A percentile compares a stretch with the other conserved stretches of the same genome.
Evolutionary conservation across 345 rosid genomes (phyloP).

Genomic region (Dipteronia sinensis): DNA sequence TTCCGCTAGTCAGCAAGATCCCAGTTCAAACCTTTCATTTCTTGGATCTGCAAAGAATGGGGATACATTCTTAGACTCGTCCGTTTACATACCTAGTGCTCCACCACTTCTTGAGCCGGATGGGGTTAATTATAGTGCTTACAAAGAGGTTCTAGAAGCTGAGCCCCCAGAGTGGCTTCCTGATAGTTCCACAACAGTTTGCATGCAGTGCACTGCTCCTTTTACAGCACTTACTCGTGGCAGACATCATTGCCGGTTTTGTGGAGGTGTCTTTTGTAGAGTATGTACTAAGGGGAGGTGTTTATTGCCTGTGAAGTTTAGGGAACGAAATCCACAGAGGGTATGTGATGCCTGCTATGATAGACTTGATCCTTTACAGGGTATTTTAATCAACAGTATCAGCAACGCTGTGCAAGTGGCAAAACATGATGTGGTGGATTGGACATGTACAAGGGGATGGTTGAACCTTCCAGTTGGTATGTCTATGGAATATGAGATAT

Average conservation of each 20-base stretch:
- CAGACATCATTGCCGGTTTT: constrained; percentile 95
- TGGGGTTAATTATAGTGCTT: constrained; percentile 54
- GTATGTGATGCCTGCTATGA: constrained; percentile 96
- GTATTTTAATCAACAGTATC: constrained; percentile 69
- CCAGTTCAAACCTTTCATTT: constrained; percentile 74
- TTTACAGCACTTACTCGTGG: constrained; percentile 87
- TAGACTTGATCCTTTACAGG: constrained; percentile 92
- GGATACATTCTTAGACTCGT: constrained; percentile 73
- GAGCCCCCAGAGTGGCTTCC: constrained; percentile 97
- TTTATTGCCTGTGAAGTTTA: constrained; percentile 75
- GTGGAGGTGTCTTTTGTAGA: constrained; percentile 94
- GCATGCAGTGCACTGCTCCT: constrained; percentile 82
- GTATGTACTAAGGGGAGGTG: constrained; percentile 83
- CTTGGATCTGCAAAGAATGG: constrained; percentile 76
- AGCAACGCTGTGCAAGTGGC: constrained; percentile 95
- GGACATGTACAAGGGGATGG: constrained; percentile 97
- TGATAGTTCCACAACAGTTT: constrained; percentile 72
- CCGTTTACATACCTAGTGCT: constrained; percentile 94
- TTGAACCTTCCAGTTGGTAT: constrained; percentile 89
- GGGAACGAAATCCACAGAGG: constrained; percentile 90
- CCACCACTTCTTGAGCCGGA: constrained; percentile 81
- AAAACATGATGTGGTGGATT: constrained; percentile 90
- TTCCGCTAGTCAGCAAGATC: constrained; percentile 34
- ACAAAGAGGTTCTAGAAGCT: constrained; percentile 76
- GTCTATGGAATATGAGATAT: constrained; percentile 94